phyloP scores from a whole-genome alignment of 495 filamentous ascomycete genomes.

The Glutinoglossum americanum region DNA sequence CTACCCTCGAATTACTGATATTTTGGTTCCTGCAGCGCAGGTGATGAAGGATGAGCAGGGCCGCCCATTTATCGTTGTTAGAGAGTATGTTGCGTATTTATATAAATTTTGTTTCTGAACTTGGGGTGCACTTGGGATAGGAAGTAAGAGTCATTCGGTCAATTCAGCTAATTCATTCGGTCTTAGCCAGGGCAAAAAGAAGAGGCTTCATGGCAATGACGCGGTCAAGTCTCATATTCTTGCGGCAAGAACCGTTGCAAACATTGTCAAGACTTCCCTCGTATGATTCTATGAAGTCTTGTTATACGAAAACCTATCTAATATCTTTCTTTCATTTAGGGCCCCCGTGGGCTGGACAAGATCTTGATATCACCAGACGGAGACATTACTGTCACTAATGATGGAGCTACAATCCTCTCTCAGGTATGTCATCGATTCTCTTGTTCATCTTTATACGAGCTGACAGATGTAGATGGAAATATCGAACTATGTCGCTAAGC shows the following conservation, averaged over 20 bases:
- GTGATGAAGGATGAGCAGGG: conserved; percentile 86
- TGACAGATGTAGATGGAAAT: conserved; percentile 64
- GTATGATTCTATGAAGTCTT: conserved; percentile 15
- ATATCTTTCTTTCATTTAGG: conserved; percentile 22
- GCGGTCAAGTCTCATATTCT: conserved; percentile 96
- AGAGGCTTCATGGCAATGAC: conserved; percentile 85
- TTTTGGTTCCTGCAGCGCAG: conserved; percentile 27
- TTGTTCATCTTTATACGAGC: not conserved
- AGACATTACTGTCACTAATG: conserved; percentile 98
- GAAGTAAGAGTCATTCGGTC: not conserved
- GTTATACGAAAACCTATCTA: not conserved
- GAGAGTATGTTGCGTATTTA: conserved; percentile 50
- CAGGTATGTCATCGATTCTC: conserved; percentile 29
- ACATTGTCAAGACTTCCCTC: conserved; percentile 92
- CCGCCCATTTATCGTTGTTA: conserved; percentile 90
- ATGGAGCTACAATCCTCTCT: conserved; percentile 88
- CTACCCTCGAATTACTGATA: not conserved
- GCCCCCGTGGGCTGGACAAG: conserved; percentile 92
- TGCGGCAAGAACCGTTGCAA: conserved; percentile 83
- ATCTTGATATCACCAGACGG: conserved; percentile 97
- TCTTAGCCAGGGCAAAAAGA: conserved; percentile 86
- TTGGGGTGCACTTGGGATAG: not conserved
- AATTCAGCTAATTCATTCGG: not conserved
- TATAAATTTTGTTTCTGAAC: not conserved
- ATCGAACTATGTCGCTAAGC: conserved; percentile 90